Percentiles rank a stretch among this genome's conserved stretches.
These are phyloP conservation scores for Bidens hawaiensis DNA, from an alignment of 140 eudicot species.

Conservation along the genomic window DNA sequence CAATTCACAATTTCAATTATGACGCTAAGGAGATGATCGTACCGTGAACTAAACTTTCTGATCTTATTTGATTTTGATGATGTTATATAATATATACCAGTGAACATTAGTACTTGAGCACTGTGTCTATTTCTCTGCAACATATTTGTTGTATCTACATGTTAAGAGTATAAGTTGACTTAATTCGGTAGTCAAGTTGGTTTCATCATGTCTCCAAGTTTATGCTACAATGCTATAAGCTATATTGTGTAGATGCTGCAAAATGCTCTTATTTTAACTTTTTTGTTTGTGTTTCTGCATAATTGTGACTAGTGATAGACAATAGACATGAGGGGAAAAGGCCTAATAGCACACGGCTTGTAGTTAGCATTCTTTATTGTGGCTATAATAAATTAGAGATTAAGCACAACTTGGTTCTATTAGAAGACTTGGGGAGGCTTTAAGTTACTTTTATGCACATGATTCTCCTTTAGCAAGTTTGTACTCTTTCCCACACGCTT, in stretches of 20 bases:
- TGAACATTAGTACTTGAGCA: neutral
- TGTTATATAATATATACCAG: neutral
- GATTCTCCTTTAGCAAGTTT: neutral
- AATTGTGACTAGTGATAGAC: too few species aligned
- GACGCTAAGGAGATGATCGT: neutral
- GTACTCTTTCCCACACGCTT: conserved; percentile 1
- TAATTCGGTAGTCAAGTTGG: neutral
- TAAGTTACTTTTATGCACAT: neutral
- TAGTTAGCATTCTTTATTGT: too few species aligned
- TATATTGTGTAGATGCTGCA: neutral
- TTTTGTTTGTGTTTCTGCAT: too few species aligned
- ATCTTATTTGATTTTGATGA: too few species aligned
- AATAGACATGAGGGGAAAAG: too few species aligned
- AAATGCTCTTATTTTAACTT: too few species aligned
- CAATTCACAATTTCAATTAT: neutral
- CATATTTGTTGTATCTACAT: neutral
- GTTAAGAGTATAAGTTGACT: neutral
- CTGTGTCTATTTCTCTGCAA: neutral
- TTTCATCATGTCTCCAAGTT: too few species aligned
- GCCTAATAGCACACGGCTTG: too few species aligned
- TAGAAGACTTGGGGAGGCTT: neutral
- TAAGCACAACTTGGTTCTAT: neutral
- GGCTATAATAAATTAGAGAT: too few species aligned
- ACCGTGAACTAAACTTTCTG: neutral
- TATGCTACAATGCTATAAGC: too few species aligned